Evolutionary conservation across 2,329 filamentous ascomycete species (phyloP).

Genomic region (Nemania bipapillata): DNA sequence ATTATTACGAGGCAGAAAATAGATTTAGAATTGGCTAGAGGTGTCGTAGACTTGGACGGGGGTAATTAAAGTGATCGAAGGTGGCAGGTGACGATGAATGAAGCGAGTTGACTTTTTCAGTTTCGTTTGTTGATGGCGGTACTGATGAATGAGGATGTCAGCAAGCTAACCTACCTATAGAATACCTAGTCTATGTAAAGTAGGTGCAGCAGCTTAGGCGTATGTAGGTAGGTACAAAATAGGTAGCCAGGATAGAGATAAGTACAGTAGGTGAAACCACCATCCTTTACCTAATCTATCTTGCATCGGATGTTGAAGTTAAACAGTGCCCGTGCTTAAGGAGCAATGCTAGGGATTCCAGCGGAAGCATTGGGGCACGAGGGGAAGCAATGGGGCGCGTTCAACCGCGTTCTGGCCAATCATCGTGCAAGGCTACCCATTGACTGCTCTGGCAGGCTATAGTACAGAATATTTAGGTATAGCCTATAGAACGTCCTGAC

Average conservation of each 20-base stretch:
- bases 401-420: constrained; percentile 30
- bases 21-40: neutral
- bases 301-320: constrained; percentile 23
- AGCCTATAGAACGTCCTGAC: no score
- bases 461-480: no score
- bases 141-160: constrained; percentile 4
- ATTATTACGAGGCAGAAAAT: neutral
- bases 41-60: neutral
- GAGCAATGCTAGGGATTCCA: neutral
- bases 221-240: neutral
- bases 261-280: constrained; percentile 2
- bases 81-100: neutral
- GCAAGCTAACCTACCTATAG: neutral
- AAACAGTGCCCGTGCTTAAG: neutral
- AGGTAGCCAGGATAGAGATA: constrained; percentile 1
- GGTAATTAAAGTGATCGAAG: neutral
- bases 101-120: constrained; percentile 7
- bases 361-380: neutral
- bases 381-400: constrained; percentile 23
- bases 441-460: neutral
- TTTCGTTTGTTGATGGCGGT: constrained; percentile 9
- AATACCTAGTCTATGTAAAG: neutral
- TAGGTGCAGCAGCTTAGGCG: neutral
- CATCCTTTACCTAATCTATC: constrained; percentile 14
- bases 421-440: constrained; percentile 11